Percentiles rank a stretch among this genome's conserved stretches.
Conservation (phyloP, 2,329 filamentous ascomycete species). For the Colletotrichum brevisporum region DNA sequence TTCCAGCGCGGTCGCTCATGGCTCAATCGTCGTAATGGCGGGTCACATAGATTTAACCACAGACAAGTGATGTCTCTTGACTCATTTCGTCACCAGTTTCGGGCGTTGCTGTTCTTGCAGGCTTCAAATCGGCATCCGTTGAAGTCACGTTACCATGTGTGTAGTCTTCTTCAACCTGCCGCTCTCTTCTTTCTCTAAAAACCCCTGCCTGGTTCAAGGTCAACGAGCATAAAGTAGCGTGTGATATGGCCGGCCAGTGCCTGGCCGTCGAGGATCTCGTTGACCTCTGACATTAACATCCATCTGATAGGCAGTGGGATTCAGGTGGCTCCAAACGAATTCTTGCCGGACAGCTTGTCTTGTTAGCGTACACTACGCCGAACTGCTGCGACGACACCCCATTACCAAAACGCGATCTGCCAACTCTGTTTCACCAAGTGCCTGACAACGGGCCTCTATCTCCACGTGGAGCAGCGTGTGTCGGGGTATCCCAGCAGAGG, state of each 20-base stretch:
- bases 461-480: constrained; percentile 30
- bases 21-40: neutral
- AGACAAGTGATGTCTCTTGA: neutral
- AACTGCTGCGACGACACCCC: constrained; percentile 1
- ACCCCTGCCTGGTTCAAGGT: neutral
- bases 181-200: neutral
- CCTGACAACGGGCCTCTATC: constrained; percentile 16
- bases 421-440: constrained; percentile 15
- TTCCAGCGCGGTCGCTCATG: neutral
- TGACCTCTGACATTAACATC: constrained; percentile 12
- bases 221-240: neutral
- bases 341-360: constrained; percentile 2
- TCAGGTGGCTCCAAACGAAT: constrained; percentile 1
- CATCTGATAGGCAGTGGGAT: neutral
- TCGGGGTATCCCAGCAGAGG: constrained; percentile 28
- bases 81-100: neutral
- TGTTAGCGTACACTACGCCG: neutral
- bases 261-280: neutral
- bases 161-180: neutral
- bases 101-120: neutral
- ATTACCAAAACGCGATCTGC: neutral
- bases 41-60: neutral
- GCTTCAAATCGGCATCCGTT: neutral
- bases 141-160: neutral
- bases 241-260: neutral